A percentile compares a stretch with the other conserved stretches of the same genome.
These are phyloP conservation scores for Nakazawaea molendinolei DNA, from an alignment of 805 yeast genomes.

Conservation along the genomic window DNA sequence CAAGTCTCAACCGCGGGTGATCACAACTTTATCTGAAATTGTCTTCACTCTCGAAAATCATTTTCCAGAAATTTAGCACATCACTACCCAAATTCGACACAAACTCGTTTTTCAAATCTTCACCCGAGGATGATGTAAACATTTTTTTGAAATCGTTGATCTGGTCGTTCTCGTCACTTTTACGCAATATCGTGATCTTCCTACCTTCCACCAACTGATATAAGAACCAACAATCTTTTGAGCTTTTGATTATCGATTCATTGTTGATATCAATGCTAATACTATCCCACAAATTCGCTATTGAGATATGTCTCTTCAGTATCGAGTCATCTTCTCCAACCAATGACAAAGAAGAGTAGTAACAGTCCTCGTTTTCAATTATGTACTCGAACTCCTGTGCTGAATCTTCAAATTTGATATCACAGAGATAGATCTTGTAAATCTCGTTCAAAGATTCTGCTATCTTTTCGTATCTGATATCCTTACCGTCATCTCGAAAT, in stretches of 20 bases:
- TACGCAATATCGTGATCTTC: background rate
- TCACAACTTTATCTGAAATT: background rate
- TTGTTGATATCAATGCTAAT: background rate
- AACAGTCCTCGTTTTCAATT: background rate
- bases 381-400: slow-evolving; percentile 4
- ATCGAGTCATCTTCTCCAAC: background rate
- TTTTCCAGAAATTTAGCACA: slow-evolving; percentile 4
- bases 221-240: slow-evolving; percentile 6
- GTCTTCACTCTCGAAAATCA: background rate
- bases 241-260: slow-evolving; percentile 5
- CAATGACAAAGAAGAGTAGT: slow-evolving; percentile 3
- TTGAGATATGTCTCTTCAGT: slow-evolving; percentile 1
- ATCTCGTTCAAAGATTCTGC: background rate
- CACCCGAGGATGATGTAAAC: background rate
- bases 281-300: background rate
- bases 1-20: background rate
- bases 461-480: background rate
- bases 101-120: too few species aligned
- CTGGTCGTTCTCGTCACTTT: background rate
- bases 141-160: slow-evolving; percentile 5
- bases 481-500: background rate
- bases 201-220: background rate
- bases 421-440: slow-evolving; percentile 1
- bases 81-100: slow-evolving; percentile 2
- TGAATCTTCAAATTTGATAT: background rate